phyloP scores from a whole-genome alignment of 495 filamentous ascomycete species.

The Cercophora newfieldiana region DNA sequence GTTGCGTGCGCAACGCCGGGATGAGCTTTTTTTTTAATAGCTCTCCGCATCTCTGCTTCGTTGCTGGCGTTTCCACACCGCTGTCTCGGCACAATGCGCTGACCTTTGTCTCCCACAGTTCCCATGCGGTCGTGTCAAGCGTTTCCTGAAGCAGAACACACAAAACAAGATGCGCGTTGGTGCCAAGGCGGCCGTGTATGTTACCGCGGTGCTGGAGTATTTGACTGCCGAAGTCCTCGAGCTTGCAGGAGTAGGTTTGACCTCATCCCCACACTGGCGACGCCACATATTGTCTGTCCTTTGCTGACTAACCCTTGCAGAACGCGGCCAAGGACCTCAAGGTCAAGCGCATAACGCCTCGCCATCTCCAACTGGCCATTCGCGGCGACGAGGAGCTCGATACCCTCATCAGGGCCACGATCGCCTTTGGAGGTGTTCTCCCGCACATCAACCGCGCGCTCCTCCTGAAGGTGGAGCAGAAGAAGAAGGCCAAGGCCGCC shows the following conservation, averaged over 20 bases:
- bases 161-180: constrained; percentile 99
- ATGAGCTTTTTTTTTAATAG: not conserved
- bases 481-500: constrained; percentile 86
- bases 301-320: constrained; percentile 37
- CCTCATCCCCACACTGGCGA: constrained; percentile 21
- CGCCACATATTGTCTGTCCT: constrained; percentile 1
- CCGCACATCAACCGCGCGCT: constrained; percentile 98
- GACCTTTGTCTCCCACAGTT: constrained; percentile 60
- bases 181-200: constrained; percentile 97
- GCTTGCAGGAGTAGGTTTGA: constrained; percentile 72
- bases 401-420: constrained; percentile 94
- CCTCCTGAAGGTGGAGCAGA: constrained; percentile 97
- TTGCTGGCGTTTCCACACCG: not conserved
- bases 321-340: constrained; percentile 99
- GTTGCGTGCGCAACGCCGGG: not conserved
- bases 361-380: constrained; percentile 96
- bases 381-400: constrained; percentile 98
- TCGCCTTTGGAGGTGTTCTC: constrained; percentile 96
- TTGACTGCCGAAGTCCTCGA: constrained; percentile 98
- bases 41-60: not conserved
- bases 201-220: constrained; percentile 97
- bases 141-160: constrained; percentile 98
- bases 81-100: constrained; percentile 35
- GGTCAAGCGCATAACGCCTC: constrained; percentile 99
- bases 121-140: constrained; percentile 99